A percentile compares a stretch with the other conserved stretches of the same genome.
Conservation (phyloP, 495 filamentous ascomycete genomes). For the Penicillium mononematosum region DNA sequence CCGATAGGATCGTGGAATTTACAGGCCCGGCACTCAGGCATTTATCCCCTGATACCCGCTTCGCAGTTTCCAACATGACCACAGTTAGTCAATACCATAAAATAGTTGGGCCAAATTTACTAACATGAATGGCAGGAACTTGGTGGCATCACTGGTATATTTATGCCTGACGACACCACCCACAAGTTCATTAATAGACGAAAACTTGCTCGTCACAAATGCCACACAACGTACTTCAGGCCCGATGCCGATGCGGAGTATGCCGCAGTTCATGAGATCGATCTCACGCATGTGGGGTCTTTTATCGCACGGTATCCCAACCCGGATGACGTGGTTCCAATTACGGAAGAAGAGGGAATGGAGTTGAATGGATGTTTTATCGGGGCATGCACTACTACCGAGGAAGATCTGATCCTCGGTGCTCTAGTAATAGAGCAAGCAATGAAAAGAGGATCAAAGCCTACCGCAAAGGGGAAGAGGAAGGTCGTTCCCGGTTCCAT, state of each 20-base stretch:
- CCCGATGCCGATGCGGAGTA: conserved; percentile 40
- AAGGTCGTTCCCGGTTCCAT: conserved; percentile 42
- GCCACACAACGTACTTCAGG: conserved; percentile 30
- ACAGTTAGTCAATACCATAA: conserved; percentile 20
- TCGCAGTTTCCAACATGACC: conserved; percentile 51
- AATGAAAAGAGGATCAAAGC: conserved; percentile 31
- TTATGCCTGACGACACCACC: conserved; percentile 39
- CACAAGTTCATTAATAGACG: conserved; percentile 35
- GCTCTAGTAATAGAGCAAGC: conserved; percentile 41
- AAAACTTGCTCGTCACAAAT: conserved; percentile 32
- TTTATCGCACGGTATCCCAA: conserved; percentile 42
- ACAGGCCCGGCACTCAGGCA: conserved; percentile 35
- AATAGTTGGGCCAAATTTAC: not conserved
- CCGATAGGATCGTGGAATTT: conserved; percentile 48
- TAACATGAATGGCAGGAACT: conserved; percentile 33
- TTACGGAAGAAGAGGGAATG: conserved; percentile 28
- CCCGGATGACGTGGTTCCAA: conserved; percentile 49
- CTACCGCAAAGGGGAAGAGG: conserved; percentile 31
- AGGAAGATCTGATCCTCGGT: conserved; percentile 46
- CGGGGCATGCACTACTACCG: conserved; percentile 50
- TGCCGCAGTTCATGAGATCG: conserved; percentile 34
- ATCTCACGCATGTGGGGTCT: conserved; percentile 37
- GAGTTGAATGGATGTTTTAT: conserved; percentile 48
- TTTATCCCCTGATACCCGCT: conserved; percentile 44
- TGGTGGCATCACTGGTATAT: conserved; percentile 45